Evolutionary conservation across 2,329 filamentous ascomycete genomes (phyloP).

Genomic region (Paraphaeosphaeria sporulosa): DNA sequence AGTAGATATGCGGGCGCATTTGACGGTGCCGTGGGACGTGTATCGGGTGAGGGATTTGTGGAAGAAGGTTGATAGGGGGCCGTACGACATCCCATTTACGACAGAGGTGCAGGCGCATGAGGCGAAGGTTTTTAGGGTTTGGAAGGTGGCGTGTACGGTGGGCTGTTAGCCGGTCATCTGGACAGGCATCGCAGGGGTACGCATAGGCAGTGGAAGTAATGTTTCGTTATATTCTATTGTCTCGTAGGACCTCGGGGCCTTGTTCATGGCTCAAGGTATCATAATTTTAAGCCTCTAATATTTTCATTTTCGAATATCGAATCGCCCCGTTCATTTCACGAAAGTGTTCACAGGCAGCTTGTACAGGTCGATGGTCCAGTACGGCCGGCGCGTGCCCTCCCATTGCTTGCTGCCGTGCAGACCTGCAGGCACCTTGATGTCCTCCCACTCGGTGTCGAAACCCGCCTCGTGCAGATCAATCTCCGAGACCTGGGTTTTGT

Average conservation of each 20-base stretch:
- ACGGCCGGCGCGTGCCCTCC: slow-evolving; percentile 45
- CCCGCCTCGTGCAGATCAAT: slow-evolving; percentile 47
- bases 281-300: not conserved
- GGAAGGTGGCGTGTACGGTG: slow-evolving; percentile 28
- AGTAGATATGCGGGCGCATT: slow-evolving; percentile 27
- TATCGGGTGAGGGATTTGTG: slow-evolving; percentile 31
- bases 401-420: slow-evolving; percentile 46
- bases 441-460: slow-evolving; percentile 47
- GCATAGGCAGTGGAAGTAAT: not conserved
- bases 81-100: slow-evolving; percentile 34
- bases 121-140: slow-evolving; percentile 27
- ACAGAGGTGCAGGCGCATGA: slow-evolving; percentile 30
- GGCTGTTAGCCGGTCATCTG: slow-evolving; percentile 17
- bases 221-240: not conserved
- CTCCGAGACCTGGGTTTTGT: slow-evolving; percentile 38
- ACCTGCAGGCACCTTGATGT: slow-evolving; percentile 42
- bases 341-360: slow-evolving; percentile 47
- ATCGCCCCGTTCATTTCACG: slow-evolving; percentile 29
- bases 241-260: not conserved
- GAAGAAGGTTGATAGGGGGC: slow-evolving; percentile 29
- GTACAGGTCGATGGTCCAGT: slow-evolving; percentile 49
- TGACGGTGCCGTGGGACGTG: slow-evolving; percentile 33
- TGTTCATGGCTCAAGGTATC: not conserved
- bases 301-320: not conserved
- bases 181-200: not conserved